A percentile compares a stretch with the other conserved stretches of the same genome.
Evolutionary conservation across 352 stramenopile genomes (phyloP).

Genomic region (Phytophthora sp.): DNA sequence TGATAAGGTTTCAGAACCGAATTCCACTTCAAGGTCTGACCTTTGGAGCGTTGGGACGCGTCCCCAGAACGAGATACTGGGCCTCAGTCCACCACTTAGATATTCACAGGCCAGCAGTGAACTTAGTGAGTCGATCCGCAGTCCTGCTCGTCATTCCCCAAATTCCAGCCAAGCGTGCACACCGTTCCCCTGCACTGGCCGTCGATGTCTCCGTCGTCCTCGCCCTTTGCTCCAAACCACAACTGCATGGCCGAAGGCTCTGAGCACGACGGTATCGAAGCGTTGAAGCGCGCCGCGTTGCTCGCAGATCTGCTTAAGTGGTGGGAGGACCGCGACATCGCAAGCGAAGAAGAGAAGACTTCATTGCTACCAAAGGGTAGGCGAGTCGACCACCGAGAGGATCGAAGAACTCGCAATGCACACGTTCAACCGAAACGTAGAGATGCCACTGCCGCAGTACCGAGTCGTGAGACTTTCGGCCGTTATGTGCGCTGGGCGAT

Average conservation of each 20-base stretch:
- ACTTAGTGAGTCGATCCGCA: slow-evolving; percentile 12
- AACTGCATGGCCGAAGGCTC: slow-evolving; percentile 13
- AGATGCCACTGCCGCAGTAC: background rate
- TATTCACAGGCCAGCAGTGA: too few relatives aligned
- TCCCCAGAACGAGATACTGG: slow-evolving; percentile 22
- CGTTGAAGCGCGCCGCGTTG: slow-evolving; percentile 16
- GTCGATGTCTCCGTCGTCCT: slow-evolving; percentile 37
- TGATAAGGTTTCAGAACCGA: too few relatives aligned
- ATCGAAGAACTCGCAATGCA: background rate
- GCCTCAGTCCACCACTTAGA: slow-evolving; percentile 5
- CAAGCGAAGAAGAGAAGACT: slow-evolving; percentile 21
- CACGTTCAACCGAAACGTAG: background rate
- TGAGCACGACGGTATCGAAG: slow-evolving; percentile 3
- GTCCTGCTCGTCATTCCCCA: slow-evolving; percentile 26
- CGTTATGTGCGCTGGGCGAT: slow-evolving; percentile 17
- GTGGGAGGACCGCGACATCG: slow-evolving; percentile 16
- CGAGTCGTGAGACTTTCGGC: slow-evolving; percentile 8
- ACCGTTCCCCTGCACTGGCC: background rate
- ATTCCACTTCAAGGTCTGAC: slow-evolving; percentile 21
- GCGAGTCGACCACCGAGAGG: background rate
- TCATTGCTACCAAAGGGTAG: slow-evolving; percentile 21
- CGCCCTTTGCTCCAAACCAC: slow-evolving; percentile 14
- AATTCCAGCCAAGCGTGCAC: slow-evolving; percentile 22
- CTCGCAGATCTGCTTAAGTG: slow-evolving; percentile 24
- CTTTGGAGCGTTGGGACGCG: slow-evolving; percentile 31